Base-by-base conservation (phyloP, 31 red algal species). In the Odonthalia washingtoniensis region DNA sequence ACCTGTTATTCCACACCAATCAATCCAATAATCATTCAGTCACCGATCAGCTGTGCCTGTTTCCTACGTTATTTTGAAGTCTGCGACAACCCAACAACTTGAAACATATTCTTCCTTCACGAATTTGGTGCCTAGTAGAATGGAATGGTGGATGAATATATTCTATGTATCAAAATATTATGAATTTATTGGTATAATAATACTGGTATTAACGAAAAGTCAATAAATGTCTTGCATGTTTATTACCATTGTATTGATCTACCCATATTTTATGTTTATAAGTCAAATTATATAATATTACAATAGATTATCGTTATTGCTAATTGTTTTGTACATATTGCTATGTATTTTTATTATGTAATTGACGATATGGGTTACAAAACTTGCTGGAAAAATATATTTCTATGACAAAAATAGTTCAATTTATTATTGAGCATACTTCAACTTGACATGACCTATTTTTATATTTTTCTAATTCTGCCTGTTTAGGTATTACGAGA, bases 91-190 rank as follows among this genome's bases (percentile, higher is more conserved):
- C n/a, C n/a, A n/a, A n/a, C n/a, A n/a, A n/a, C n/a, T n/a, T n/a
- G n/a, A n/a, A n/a, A n/a, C n/a, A n/a, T n/a, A n/a, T n/a, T n/a
- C n/a, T n/a, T n/a, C n/a, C n/a, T n/a, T n/a, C n/a, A n/a, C n/a
- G n/a, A 33, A 66, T 5, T 75, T 90, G 0, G 95, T 98, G 96
- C 79, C 63, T 28, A 90, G 93, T 0, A 72, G 93, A 18, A 83
- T 98, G 90, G 81, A 77, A 3, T 96, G 90, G 86, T 99, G 97
- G 97, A 95, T 96, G 88, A 96, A 96, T 57, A 81, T 99, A 3
- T 99, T 99, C 70, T 99, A 99, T 73, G 44, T 89, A 66, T 96
- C 91, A 89, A 99, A 99, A 86, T 98, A 92, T 79, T 99, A 99
- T 66, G 97, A 99, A 61, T 57, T 99, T 43, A 52, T 96, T 39